Evolutionary conservation across 2,329 filamentous ascomycete species (phyloP), one percentile per base, ranked within the genome.

Genomic region (Fusarium haematococcum): DNA sequence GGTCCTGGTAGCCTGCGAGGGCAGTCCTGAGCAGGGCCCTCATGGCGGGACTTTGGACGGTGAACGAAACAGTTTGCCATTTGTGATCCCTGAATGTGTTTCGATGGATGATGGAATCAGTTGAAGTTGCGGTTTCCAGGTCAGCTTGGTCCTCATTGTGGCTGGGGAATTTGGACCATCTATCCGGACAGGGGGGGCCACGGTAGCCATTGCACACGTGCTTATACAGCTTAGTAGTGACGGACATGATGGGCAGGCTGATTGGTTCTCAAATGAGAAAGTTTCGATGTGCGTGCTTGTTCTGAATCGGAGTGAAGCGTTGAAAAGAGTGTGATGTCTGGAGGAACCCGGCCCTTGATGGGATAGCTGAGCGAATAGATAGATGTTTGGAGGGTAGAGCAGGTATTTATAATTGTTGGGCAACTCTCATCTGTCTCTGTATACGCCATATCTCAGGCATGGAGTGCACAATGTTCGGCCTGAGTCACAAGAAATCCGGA

Each of bases 181-280:
- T 20, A 2, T 20, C 20, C 20, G 20, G 20, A 20, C 20, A 20
- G 20, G 20, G 20, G 20, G 8, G 8, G 4, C 18, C 30, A 39
- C 20, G 11, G 2, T 1, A 2, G 14, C 67, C 70, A 2, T 41
- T 8, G 18, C 37, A 41, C 18, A 41, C 37, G 20, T 72, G 69
- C 32, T 14, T 16, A 32, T 68, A 72, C 9, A 71, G 52, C 18
- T 63, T 71, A 6, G 62, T 67, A 11, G 32, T 18, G 5, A 35
- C 11, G 18, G 61, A 23, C 61, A 68, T 68, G 5, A 16, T 57
- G 52, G 6, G 6, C 7, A 18, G 9, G 37, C 18, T 6, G 13
- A 2, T 13, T 14, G 1, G 9, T 14, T 35, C 33, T 35, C 11
- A 14, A 35, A 35, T 14, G 33, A 6, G 33, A 35, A 11, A n/a